phyloP scores from a whole-genome alignment of 2,329 filamentous ascomycete genomes.

The Periconia digitata region DNA sequence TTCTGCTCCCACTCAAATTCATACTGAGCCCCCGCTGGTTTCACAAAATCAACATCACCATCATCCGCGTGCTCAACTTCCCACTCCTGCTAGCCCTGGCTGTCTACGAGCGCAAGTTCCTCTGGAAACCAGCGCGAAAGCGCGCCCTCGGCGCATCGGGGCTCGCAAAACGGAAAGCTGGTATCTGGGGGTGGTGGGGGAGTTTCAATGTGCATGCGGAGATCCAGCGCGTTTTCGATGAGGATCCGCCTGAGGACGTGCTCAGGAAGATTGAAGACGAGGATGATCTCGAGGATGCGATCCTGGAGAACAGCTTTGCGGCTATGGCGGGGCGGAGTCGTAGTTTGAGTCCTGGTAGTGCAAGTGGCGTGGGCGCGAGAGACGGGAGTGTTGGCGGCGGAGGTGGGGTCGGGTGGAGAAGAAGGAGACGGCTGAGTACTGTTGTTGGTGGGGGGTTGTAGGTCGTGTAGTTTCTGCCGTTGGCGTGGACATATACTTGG shows the following conservation, averaged over 20 bases:
- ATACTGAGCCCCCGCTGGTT: conserved; percentile 82
- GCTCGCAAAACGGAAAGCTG: conserved; percentile 33
- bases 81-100: conserved; percentile 73
- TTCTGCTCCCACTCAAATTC: conserved; percentile 77
- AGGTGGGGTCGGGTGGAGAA: conserved; percentile 10
- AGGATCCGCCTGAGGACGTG: conserved; percentile 63
- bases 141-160: conserved; percentile 29
- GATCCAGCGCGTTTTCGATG: conserved; percentile 71
- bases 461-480: too few relatives aligned
- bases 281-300: conserved; percentile 50
- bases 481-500: too few relatives aligned
- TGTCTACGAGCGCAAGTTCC: conserved; percentile 67
- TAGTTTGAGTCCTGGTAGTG: conserved; percentile 36
- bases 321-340: conserved; percentile 15
- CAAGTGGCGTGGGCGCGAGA: conserved; percentile 28
- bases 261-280: conserved; percentile 52
- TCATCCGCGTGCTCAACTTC: conserved; percentile 72
- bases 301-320: conserved; percentile 46
- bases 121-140: conserved; percentile 59
- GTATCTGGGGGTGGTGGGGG: conserved; percentile 63
- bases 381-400: conserved; percentile 39
- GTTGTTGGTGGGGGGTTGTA: conserved; percentile 9
- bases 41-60: conserved; percentile 83
- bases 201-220: conserved; percentile 70
- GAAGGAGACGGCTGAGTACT: conserved; percentile 39